These are phyloP conservation scores for Solanum chiquidenum DNA, from an alignment of 257 asterid genomes.

Conservation along the genomic window DNA sequence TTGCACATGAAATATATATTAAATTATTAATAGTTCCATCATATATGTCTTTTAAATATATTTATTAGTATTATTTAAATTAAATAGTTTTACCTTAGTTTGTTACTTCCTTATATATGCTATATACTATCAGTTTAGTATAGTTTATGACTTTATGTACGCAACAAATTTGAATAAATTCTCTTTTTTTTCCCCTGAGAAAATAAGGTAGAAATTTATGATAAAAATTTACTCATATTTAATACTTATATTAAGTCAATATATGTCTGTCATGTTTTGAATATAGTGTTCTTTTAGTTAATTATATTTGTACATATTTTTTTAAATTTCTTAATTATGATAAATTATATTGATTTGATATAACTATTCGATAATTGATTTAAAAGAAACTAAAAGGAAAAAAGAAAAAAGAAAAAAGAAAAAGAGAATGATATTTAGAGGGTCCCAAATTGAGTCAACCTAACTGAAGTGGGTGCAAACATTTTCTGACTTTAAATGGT, in stretches of 20 bases:
- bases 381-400: background rate
- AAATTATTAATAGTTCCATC: background rate
- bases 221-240: background rate
- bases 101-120: background rate
- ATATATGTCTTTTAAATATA: background rate
- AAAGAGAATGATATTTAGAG: background rate
- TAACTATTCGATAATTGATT: no score
- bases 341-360: no score
- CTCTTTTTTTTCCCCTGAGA: background rate
- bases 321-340: no score
- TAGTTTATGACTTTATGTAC: no score
- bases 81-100: background rate
- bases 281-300: background rate
- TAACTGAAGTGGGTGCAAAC: background rate
- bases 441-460: background rate
- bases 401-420: background rate
- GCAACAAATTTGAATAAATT: background rate
- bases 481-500: background rate
- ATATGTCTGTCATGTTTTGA: background rate
- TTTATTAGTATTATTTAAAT: background rate
- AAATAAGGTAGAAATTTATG: no score
- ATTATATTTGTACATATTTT: background rate
- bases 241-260: background rate
- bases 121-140: no score
- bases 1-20: background rate